Evolutionary conservation across 371 early-diverging fungal genomes (phyloP).

Genomic region (Synchytrium microbalum): DNA sequence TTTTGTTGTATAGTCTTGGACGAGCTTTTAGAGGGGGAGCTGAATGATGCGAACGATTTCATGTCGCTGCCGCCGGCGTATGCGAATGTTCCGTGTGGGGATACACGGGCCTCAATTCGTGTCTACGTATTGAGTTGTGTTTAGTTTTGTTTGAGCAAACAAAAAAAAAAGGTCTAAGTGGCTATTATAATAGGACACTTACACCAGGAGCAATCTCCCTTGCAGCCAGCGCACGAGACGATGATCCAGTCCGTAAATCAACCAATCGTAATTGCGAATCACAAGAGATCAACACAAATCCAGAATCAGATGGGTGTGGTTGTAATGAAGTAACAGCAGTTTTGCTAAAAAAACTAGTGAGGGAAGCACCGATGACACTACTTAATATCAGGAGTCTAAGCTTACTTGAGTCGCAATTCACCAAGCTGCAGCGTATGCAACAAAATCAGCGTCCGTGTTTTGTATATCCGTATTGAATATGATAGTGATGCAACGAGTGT

Average conservation of each 20-base stretch:
- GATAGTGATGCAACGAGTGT: background rate
- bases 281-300: background rate
- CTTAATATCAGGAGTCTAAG: background rate
- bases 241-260: background rate
- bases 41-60: background rate
- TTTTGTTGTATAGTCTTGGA: background rate
- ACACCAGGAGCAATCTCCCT: background rate
- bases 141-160: background rate
- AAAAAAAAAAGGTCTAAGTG: too few species aligned
- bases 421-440: background rate
- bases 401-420: background rate
- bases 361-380: too few species aligned
- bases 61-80: background rate
- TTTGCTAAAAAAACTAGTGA: background rate
- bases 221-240: background rate
- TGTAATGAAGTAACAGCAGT: background rate
- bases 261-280: background rate
- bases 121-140: background rate
- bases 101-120: background rate
- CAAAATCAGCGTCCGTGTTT: background rate
- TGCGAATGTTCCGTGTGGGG: background rate
- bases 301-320: background rate
- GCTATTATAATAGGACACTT: background rate
- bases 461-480: background rate
- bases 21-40: background rate